These are phyloP conservation scores for Sordariomycetes sp. DNA, from an alignment of 2,329 filamentous ascomycete genomes.

Conservation along the genomic window DNA sequence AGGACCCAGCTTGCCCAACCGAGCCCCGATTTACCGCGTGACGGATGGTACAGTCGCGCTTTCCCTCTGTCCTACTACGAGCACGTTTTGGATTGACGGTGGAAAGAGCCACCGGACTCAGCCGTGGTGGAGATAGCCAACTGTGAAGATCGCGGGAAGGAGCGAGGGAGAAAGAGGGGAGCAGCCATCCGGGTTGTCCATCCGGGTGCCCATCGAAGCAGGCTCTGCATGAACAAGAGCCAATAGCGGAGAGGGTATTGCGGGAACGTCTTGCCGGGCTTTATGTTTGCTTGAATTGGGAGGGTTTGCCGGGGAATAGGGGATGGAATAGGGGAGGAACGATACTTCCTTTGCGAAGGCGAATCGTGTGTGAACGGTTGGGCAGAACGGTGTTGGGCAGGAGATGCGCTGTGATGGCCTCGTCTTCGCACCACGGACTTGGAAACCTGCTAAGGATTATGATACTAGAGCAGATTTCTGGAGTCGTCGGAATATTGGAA, in stretches of 20 bases:
- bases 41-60: not conserved
- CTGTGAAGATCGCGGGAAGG: not conserved
- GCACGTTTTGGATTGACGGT: not conserved
- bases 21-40: not conserved
- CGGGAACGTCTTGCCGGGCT: not conserved
- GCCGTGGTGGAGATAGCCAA: not conserved
- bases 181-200: not conserved
- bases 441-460: no score
- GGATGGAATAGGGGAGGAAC: no score
- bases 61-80: not conserved
- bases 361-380: no score
- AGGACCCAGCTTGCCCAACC: not conserved
- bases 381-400: no score
- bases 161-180: not conserved
- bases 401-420: no score
- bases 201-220: slow-evolving; percentile 2
- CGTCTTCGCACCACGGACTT: no score
- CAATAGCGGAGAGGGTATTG: not conserved
- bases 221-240: not conserved
- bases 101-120: not conserved
- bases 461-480: no score
- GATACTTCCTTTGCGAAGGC: no score
- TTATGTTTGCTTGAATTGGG: no score
- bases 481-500: no score
- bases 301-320: no score